Evolutionary conservation across 495 filamentous ascomycete species (phyloP).

Genomic region (Amorphotheca resinae): DNA sequence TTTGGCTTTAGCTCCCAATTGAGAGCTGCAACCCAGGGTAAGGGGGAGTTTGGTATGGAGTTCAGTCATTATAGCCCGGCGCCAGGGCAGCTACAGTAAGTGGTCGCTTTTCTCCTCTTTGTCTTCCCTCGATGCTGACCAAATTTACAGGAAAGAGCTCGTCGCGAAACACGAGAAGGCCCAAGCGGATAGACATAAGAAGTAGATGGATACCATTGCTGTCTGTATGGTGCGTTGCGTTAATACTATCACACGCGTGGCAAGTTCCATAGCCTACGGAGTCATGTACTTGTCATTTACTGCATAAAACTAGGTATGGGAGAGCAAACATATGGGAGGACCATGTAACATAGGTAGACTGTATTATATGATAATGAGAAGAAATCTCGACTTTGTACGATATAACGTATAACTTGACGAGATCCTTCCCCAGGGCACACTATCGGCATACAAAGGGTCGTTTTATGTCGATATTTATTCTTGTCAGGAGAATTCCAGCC

Average conservation of each 20-base stretch:
- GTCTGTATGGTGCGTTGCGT: not conserved
- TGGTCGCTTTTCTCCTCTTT: conserved; percentile 1
- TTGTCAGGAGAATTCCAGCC: too few species aligned
- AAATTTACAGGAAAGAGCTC: conserved; percentile 52
- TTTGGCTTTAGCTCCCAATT: conserved; percentile 90
- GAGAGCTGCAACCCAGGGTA: conserved; percentile 90
- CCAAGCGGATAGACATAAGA: conserved; percentile 25
- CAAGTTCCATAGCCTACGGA: not conserved
- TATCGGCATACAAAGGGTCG: too few species aligned
- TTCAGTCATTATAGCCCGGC: conserved; percentile 89
- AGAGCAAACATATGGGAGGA: conserved; percentile 3
- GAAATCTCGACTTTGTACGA: conserved; percentile 16
- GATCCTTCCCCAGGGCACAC: too few species aligned
- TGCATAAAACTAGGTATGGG: conserved; percentile 6
- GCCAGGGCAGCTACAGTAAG: conserved; percentile 77
- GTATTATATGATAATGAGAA: conserved; percentile 12
- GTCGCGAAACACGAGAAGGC: conserved; percentile 80
- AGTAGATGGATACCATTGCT: conserved; percentile 7
- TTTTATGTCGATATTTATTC: too few species aligned
- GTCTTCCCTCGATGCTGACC: conserved; percentile 13
- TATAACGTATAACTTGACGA: too few species aligned
- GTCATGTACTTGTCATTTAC: conserved; percentile 1
- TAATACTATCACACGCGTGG: not conserved
- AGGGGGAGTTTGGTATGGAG: conserved; percentile 99
- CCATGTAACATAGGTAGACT: conserved; percentile 2